Base-by-base conservation (phyloP, 2,329 filamentous ascomycete genomes). In the Sporothrix globosa region DNA sequence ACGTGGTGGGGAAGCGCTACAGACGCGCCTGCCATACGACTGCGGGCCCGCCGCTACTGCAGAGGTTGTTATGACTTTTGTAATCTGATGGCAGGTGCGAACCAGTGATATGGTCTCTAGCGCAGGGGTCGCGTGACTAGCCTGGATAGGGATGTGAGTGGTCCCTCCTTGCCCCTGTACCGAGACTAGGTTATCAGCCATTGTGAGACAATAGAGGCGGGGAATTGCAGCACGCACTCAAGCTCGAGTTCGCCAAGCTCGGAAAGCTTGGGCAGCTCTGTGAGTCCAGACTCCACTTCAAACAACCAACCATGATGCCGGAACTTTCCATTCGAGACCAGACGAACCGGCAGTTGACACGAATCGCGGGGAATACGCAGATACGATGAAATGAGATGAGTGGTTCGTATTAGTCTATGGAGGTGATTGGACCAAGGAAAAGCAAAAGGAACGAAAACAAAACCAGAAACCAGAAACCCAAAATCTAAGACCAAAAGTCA, bases 1-100 rank as follows among this genome's bases (percentile, higher is more conserved):
- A 24, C 14, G 41, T 24, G 61, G 44, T 41, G 56, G n/a, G n/a
- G n/a, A 61, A 48, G 5, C 34, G 34, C 34, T 9, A 4, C 3
- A 52, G 61, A 66, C 61, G 61, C 61, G 61, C 44, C 61, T 66
- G 41, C 61, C 61, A 27, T 41, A 48, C 60, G 41, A 48, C 21
- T 60, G 34, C n/a, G 53, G 27, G 27, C 56, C 56, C 56, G 56
- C 19, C 56, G n/a, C 34, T 41, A 61, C 56, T 34, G 11, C 56
- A 61, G 34, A n/a, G 21, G 53, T 56, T 56, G 53, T 56, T 44
- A 34, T 61, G 56, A 24, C n/a, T 46, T 48, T 44, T 63, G 41
- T 63, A 48, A 63, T 63, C 60, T 63, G 60, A 63, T 63, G 60
- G 60, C 27, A 63, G 44, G 60, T 19, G 60, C 60, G 60, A 63